phyloP scores from a whole-genome alignment of 2,329 filamentous ascomycete genomes.

The Colletotrichum aenigma region DNA sequence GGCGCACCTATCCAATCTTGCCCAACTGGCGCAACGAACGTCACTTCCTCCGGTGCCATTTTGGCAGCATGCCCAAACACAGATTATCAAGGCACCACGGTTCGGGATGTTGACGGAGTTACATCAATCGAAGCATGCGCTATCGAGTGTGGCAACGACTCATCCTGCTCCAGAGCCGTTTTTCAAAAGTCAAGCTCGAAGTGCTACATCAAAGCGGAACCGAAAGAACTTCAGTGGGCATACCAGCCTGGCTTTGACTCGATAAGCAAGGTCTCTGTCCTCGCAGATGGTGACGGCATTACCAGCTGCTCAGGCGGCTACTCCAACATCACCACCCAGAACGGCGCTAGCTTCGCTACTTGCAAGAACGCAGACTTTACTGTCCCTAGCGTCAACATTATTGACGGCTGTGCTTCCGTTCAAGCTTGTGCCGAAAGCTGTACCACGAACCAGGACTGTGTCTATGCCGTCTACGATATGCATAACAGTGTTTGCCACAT shows the following conservation, averaged over 20 bases:
- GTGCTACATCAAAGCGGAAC: not conserved
- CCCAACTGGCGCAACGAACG: not conserved
- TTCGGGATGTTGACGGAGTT: not conserved
- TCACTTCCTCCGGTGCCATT: fast-evolving
- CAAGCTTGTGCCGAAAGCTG: constrained; percentile 19
- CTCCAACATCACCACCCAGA: not conserved
- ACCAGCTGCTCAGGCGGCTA: not conserved
- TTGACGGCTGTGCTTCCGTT: constrained; percentile 2
- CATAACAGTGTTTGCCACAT: constrained; percentile 23
- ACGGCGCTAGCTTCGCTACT: not conserved
- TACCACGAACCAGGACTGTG: constrained; percentile 7
- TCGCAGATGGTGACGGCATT: not conserved
- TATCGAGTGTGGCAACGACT: not conserved
- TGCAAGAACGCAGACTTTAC: constrained; percentile 19
- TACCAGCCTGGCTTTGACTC: not conserved
- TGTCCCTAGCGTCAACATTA: not conserved
- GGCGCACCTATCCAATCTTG: not conserved
- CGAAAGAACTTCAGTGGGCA: not conserved
- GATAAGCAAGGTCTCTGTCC: not conserved
- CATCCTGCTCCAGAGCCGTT: not conserved
- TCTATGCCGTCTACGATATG: constrained; percentile 23
- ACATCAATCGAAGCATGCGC: not conserved
- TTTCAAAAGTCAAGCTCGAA: not conserved
- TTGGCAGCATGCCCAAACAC: not conserved
- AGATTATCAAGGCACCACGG: not conserved